Evolutionary conservation across 352 stramenopile species (phyloP), one percentile per base, ranked within the genome.

Genomic region (Phytopythium boreale): DNA sequence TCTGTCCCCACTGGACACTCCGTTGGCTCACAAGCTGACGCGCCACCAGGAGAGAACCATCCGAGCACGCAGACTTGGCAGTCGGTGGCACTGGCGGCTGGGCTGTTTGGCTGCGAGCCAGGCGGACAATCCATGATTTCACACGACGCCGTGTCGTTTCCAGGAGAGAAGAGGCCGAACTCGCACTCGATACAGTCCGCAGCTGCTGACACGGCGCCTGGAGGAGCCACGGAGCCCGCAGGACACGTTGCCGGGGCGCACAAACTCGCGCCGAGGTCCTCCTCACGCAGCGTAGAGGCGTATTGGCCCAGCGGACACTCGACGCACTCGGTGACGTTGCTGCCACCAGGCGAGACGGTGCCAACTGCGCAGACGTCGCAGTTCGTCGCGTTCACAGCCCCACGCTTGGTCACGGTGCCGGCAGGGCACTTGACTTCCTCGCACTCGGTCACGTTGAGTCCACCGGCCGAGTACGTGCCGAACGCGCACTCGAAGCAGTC

Each of bases 391-490:
- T 68, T 80, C 17, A 36, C 64, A 4, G 76, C 72, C 7, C 69
- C 70, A n/a, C 59, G 47, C 49, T 64, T 74, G 36, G 74, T 61
- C 20, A 82, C 68, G 22, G 58, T 73, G 7, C 76, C 76, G 0
- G 31, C 56, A 0, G 71, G 64, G 59, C 76, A 84, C 10, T 49
- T 34, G 24, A 74, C 29, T 12, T 55, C 47, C 2, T 66, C 43
- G 37, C 76, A 84, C 29, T 46, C 61, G 5, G 43, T 71, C 44
- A 58, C 68, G 20, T 63, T 67, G 39, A 37, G 19, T 2, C 74
- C 72, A 24, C 72, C 76, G 6, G 52, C 44, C 4, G 76, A 84
- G 67, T 63, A 84, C 11, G 74, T 77, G 20, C 74, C 76, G 4
- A 66, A 27, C 2, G 60, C 43, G 56, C 76, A 84, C n/a, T 75